Percentiles rank a stretch among this genome's conserved stretches.
Evolutionary conservation across 1,284 basidiomycete species (phyloP).

Genomic region (Ceratobasidium sp.): DNA sequence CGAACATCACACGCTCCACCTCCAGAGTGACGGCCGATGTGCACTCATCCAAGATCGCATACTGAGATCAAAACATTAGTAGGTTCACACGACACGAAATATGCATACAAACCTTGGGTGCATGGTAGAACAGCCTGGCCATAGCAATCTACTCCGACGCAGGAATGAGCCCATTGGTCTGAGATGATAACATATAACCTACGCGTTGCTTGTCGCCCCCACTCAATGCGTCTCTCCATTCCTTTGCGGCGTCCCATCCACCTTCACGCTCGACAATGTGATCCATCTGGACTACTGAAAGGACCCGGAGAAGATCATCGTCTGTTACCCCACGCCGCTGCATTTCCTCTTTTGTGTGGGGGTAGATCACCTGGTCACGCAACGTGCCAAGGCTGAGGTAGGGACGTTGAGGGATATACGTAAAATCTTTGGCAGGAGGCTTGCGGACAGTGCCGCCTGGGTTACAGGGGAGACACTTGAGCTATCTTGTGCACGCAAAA

Average conservation of each 20-base stretch:
- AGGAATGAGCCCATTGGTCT: neutral
- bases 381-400: constrained; percentile 93
- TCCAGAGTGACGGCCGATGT: constrained; percentile 92
- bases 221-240: constrained; percentile 92
- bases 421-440: constrained; percentile 86
- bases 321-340: constrained; percentile 76
- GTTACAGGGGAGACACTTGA: neutral
- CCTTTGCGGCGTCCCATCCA: constrained; percentile 85
- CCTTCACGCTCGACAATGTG: constrained; percentile 92
- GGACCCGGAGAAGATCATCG: constrained; percentile 72
- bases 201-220: constrained; percentile 79
- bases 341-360: constrained; percentile 82
- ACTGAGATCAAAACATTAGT: constrained; percentile 56
- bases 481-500: neutral
- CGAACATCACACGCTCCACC: constrained; percentile 95
- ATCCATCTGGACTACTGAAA: constrained; percentile 85
- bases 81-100: neutral
- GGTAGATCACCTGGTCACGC: constrained; percentile 87
- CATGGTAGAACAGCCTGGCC: constrained; percentile 95
- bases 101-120: constrained; percentile 70
- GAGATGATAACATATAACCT: neutral
- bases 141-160: constrained; percentile 74
- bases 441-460: constrained; percentile 87
- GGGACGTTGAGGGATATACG: constrained; percentile 94
- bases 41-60: constrained; percentile 95